Base-by-base conservation (phyloP, 257 asterid species). In the Orobanche coerulescens region DNA sequence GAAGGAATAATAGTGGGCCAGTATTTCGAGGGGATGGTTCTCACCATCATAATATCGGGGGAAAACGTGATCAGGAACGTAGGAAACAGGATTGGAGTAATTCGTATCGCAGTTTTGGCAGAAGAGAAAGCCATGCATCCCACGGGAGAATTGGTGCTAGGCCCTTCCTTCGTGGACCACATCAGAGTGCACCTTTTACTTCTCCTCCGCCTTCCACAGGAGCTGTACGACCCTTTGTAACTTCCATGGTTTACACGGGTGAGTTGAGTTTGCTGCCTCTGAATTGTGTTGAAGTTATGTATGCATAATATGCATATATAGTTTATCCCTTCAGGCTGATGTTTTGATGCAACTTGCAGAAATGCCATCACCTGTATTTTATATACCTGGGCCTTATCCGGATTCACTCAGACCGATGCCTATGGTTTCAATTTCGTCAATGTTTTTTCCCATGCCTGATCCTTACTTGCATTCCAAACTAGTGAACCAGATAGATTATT, bases 161-260 rank as follows among this genome's bases (percentile, higher is more conserved):
- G 79, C 84, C 88, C 13, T 82, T 73, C 65, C 33, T 77, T 1
- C 84, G 78, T n/a, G 84, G 75, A 22, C 82, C 85, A 48, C 65
- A 75, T 44, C 78, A 78, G 22, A 74, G 71, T 66, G 62, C 79
- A 20, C 56, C 85, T 34, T 78, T 72, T 72, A 60, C 73, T 55
- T 73, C 80, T 51, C 79, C 80, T 58, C 66, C 13, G 5, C 49
- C 86, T 51, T 60, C 82, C 15, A 64, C 87, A 33, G 42, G 77
- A 26, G 52, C 68, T 31, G 62, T 83, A 64, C 77, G 75, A 11
- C 85, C 88, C 46, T 77, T 63, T 64, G 75, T 64, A 23, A 12
- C 78, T 25, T 80, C 86, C 13, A 26, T 87, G 67, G 67, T 75
- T 71, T 82, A 83, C 64, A 76, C 87, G 14, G 95, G 96, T 84